Base-by-base conservation (phyloP, 331 rosid genomes). In the Stylosanthes scabra region DNA sequence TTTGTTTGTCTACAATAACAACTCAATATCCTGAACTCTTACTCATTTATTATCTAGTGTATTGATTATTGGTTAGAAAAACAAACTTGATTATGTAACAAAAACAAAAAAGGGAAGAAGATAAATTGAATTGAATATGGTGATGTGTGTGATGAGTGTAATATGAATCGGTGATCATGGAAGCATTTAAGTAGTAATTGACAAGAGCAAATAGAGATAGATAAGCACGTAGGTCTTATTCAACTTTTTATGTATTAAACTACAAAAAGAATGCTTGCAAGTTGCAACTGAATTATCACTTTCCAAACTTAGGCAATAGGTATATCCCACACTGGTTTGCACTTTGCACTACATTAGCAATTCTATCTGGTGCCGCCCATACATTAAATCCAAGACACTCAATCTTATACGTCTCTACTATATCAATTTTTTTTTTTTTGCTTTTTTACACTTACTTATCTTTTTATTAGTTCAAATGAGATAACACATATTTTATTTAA, bases 211-310 rank as follows among this genome's bases (percentile, higher is more conserved):
- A 16, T 3, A 20, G 59, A 55, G 8, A 7, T 12, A 2, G 60
- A 55, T 55, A 8, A 55, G 60, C 60, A 20, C 27, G 60, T 16
- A 55, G 31, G 60, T 55, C 13, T 20, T 45, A 58, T 58, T 71
- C 67, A 58, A 71, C 47, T 44, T 57, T 57, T 58, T 5, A 27
- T 28, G 11, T 57, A n/a, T 44, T 4, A 65, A 25, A 49, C 39
- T 71, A 44, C 15, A 42, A 57, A 27, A 27, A 57, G 11, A 40
- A 44, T 42, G 27, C 46, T 42, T 42, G 16, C 46, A 71, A 27
- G 20, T 71, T 44, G 75, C 31, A 42, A 42, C 44, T 25, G 6
- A 42, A 13, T 70, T 27, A 9, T 31, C 31, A 42, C 45, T 58
- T 70, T 70, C 42, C 56, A 61, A 41, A 39, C 40, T 69, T 44